A percentile compares a stretch with the other conserved stretches of the same genome.
These are phyloP conservation scores for Sporothrix phasma DNA, from an alignment of 2,329 filamentous ascomycete genomes.

Conservation along the genomic window DNA sequence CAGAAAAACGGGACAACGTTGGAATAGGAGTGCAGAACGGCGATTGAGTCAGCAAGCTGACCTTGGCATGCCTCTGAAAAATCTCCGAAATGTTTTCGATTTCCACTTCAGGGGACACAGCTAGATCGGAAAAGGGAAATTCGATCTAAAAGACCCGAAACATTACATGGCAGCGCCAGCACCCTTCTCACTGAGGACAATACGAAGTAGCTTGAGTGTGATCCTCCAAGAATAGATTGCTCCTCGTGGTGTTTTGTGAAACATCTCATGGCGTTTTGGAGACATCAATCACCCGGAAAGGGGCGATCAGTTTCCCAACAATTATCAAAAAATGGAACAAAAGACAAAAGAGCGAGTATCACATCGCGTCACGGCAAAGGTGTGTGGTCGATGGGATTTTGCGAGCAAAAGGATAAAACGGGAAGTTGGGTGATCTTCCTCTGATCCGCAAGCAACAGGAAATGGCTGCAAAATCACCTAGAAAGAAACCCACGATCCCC, in stretches of 20 bases:
- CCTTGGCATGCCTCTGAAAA: neutral
- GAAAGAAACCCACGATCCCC: neutral
- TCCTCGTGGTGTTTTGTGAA: neutral
- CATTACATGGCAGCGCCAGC: neutral
- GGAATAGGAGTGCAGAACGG: neutral
- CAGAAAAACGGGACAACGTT: neutral
- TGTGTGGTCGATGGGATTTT: no score
- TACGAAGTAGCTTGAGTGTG: neutral
- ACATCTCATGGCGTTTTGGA: conserved; percentile 2
- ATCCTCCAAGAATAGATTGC: neutral
- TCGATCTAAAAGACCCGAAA: neutral
- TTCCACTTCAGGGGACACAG: neutral
- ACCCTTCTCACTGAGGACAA: neutral
- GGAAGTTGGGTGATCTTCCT: conserved; percentile 3
- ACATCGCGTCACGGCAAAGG: neutral
- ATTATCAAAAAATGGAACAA: neutral
- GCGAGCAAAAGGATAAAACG: neutral
- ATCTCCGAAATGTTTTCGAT: neutral
- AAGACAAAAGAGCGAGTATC: neutral
- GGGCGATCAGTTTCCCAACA: neutral
- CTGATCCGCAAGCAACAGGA: neutral
- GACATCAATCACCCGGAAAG: neutral
- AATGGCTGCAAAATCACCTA: neutral
- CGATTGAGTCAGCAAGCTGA: neutral
- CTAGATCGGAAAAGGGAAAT: neutral